Base-by-base conservation (phyloP, 441 rosid genomes). In the Mallotus japonicus region DNA sequence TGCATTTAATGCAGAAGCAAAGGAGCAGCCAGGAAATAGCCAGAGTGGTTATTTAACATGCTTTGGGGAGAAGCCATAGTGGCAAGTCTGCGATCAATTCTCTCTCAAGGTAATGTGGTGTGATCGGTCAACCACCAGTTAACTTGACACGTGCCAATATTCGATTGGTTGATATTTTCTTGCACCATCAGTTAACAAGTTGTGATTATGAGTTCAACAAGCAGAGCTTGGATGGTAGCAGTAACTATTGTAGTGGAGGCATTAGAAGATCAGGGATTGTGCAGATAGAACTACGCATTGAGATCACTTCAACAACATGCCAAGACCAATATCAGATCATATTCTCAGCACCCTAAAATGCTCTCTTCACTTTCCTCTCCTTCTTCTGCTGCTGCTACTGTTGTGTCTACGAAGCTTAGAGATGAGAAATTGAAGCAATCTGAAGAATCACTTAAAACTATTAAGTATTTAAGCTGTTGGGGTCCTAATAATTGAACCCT, bases 211-310 rank as follows among this genome's bases (percentile, higher is more conserved):
- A 81, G 77, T 73, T 70, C 83, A 20, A 46, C 81, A 4, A 75
- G 83, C 57, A 83, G 74, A 60, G 86, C 85, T 12, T 87, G 90
- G 93, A 53, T 79, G 14, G 88, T 80, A 69, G 90, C 90, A 0
- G 76, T 83, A 4, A 87, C 80, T 19, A 77, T 88, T 6, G 89
- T 82, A 0, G 85, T 77, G 61, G 87, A 85, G 75, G 80, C 85
- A 13, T n/a, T 78, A 28, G 73, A 77, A 19, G 82, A 79, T 46
- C 84, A 83, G 47, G 85, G 85, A 1, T 61, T 82, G 8, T 82
- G 86, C 68, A 72, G 89, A 42, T 82, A 84, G 85, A 82, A 82
- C 50, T 62, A 82, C 42, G 62, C 78, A 0, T 20, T 80, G 7
- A 76, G 83, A 58, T 82, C 81, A 0, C 61, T 72, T 10, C 79